A percentile compares a stretch with the other conserved stretches of the same genome.
phyloP scores from a whole-genome alignment of 495 filamentous ascomycete genomes.

The Cetradonia linearis region DNA sequence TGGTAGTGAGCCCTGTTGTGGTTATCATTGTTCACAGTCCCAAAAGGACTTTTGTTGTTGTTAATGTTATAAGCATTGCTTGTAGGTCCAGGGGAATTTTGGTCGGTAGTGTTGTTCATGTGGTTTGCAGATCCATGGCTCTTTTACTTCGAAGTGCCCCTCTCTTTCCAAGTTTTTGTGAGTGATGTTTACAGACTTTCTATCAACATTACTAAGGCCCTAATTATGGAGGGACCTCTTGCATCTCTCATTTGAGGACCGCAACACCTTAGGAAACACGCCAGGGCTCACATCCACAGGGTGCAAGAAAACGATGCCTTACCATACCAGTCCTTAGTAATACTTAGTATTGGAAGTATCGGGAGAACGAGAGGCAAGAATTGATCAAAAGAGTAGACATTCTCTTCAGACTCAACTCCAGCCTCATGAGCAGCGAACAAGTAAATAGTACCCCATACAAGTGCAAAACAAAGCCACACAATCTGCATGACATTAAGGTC shows the following conservation, averaged over 20 bases:
- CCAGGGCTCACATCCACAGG: no score
- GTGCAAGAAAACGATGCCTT: neutral
- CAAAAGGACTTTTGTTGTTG: neutral
- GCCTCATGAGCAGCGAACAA: neutral
- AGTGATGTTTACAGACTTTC: neutral
- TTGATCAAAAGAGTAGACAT: neutral
- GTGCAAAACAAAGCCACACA: conserved; percentile 6
- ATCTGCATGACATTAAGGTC: neutral
- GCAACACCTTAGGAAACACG: no score
- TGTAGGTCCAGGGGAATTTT: no score
- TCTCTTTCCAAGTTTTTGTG: neutral
- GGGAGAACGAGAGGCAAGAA: neutral
- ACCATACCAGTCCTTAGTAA: neutral
- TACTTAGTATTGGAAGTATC: neutral
- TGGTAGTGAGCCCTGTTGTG: neutral
- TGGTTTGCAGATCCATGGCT: neutral
- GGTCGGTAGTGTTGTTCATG: neutral
- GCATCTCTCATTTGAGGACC: no score
- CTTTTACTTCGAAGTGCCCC: neutral
- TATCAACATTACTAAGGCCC: no score
- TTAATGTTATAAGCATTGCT: neutral
- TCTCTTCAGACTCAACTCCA: neutral
- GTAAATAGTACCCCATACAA: conserved; percentile 9
- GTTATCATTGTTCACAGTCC: neutral
- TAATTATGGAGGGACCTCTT: neutral